phyloP scores from a whole-genome alignment of 1,284 basidiomycete species.

The Ceratobasidium sp. region DNA sequence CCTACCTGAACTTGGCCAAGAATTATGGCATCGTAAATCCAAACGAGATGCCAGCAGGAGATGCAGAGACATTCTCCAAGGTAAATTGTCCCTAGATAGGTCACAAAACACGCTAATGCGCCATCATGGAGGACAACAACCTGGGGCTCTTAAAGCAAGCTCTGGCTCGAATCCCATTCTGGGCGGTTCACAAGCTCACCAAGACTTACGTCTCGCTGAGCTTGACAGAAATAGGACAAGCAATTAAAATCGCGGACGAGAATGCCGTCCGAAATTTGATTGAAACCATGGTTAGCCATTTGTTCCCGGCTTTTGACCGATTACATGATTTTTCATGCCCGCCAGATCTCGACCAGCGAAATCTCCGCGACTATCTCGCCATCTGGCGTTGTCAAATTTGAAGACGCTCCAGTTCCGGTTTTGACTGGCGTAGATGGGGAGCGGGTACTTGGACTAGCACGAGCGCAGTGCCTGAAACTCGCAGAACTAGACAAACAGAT shows the following conservation, averaged over 20 bases:
- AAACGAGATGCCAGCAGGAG: conserved; percentile 59
- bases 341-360: conserved; percentile 71
- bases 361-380: conserved; percentile 69
- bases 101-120: too few species aligned
- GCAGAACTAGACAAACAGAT: conserved; percentile 40
- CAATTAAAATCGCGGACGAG: conserved; percentile 53
- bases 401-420: conserved; percentile 47
- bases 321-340: neutral
- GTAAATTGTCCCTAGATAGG: conserved; percentile 52
- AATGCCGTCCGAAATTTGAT: conserved; percentile 66
- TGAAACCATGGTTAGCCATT: conserved; percentile 69
- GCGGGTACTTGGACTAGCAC: conserved; percentile 40
- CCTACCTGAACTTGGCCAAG: conserved; percentile 66
- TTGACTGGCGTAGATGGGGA: conserved; percentile 40
- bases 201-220: conserved; percentile 78
- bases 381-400: conserved; percentile 75
- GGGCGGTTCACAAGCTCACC: conserved; percentile 77
- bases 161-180: conserved; percentile 69
- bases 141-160: conserved; percentile 71
- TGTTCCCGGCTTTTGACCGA: neutral
- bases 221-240: conserved; percentile 69
- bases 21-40: conserved; percentile 67
- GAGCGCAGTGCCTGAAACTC: conserved; percentile 35
- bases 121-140: conserved; percentile 75
- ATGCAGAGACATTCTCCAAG: conserved; percentile 58